Evolutionary conservation across 352 stramenopile species (phyloP).

Genomic region (Pythium aristosporum): DNA sequence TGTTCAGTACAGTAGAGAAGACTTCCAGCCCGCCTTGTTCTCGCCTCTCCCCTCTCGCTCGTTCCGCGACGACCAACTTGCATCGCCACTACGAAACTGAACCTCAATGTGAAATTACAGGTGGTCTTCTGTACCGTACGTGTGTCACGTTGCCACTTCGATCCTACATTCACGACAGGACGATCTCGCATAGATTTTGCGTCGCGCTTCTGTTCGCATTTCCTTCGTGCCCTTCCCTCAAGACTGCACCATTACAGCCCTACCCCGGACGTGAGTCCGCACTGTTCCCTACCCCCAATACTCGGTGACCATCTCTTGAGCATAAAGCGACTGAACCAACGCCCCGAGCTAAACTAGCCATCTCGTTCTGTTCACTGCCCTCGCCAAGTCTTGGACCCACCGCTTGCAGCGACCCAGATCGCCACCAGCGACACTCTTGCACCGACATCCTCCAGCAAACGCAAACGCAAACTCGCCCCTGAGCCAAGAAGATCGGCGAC

Average conservation of each 20-base stretch:
- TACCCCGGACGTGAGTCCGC: slow-evolving; percentile 22
- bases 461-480: slow-evolving; percentile 6
- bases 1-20: slow-evolving; percentile 1
- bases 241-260: slow-evolving; percentile 25
- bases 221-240: slow-evolving; percentile 23
- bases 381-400: slow-evolving; percentile 8
- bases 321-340: slow-evolving; percentile 25
- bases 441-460: slow-evolving; percentile 15
- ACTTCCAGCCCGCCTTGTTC: not conserved
- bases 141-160: slow-evolving; percentile 22
- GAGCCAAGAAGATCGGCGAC: slow-evolving; percentile 15
- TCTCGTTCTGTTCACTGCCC: slow-evolving; percentile 21
- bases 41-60: slow-evolving; percentile 1
- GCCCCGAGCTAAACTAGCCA: slow-evolving; percentile 23
- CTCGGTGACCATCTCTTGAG: slow-evolving; percentile 12
- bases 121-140: not conserved
- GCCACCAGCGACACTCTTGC: slow-evolving; percentile 15
- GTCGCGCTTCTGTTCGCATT: slow-evolving; percentile 21
- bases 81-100: slow-evolving; percentile 10
- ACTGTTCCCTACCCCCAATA: slow-evolving; percentile 14
- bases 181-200: slow-evolving; percentile 18
- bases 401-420: slow-evolving; percentile 13
- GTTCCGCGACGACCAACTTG: not conserved
- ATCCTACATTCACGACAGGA: slow-evolving; percentile 22
- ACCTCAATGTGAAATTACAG: not conserved